Percentiles rank a stretch among this genome's conserved stretches.
Conservation (phyloP, 2,329 filamentous ascomycete genomes). For the Annulohypoxylon truncatum region DNA sequence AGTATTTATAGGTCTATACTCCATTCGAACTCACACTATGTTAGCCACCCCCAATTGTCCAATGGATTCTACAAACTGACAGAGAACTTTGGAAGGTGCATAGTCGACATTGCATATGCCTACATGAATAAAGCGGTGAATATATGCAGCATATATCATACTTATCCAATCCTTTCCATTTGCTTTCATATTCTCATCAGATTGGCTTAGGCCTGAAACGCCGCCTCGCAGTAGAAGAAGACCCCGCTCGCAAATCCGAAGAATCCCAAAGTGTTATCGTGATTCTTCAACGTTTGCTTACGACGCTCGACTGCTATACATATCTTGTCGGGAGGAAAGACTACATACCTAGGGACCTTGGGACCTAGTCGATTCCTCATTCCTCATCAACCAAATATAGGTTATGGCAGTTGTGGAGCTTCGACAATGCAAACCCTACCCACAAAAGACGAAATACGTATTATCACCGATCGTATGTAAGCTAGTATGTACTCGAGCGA, state of each 20-base stretch:
- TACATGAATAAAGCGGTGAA: constrained; percentile 38
- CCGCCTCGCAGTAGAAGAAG: constrained; percentile 6
- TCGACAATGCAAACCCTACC: constrained; percentile 6
- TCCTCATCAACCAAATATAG: background rate
- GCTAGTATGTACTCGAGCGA: too few species aligned
- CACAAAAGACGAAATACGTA: background rate
- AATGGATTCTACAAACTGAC: constrained; percentile 16
- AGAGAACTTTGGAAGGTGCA: constrained; percentile 7
- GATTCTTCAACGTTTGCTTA: background rate
- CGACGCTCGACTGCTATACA: background rate
- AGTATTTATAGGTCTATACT: background rate
- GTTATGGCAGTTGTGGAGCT: background rate
- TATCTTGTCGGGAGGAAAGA: background rate
- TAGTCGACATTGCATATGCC: constrained; percentile 10
- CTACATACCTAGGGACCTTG: background rate
- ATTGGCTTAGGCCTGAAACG: constrained; percentile 35
- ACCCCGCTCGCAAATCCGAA: constrained; percentile 22
- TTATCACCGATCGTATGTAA: background rate
- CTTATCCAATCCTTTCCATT: constrained; percentile 12
- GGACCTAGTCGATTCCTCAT: background rate
- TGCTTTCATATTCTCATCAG: constrained; percentile 18
- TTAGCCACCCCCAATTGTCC: constrained; percentile 17
- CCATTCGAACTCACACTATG: background rate
- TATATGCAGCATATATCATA: constrained; percentile 25
- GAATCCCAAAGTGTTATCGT: constrained; percentile 7